Conservation (phyloP, 352 stramenopile species). For the Phytophthora quininea region DNA sequence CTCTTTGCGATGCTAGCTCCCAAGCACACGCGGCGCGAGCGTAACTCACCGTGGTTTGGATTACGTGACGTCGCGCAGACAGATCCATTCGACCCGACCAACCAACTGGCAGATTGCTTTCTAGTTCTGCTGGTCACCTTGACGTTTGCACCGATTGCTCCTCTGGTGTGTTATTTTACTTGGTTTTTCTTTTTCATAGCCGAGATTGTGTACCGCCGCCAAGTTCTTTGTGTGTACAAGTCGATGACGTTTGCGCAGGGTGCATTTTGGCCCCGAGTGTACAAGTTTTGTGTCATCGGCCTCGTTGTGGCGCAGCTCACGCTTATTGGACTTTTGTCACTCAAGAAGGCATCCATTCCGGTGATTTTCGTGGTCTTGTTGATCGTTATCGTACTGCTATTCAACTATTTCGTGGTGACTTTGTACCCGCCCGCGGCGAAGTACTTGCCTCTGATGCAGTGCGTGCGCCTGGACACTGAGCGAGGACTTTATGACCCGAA, state of each 20-base stretch:
- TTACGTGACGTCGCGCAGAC: slow-evolving; percentile 54
- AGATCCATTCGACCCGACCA: slow-evolving; percentile 67
- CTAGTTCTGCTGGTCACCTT: slow-evolving; percentile 76
- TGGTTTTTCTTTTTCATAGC: slow-evolving; percentile 73
- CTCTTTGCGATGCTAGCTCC: slow-evolving; percentile 66
- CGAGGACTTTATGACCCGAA: slow-evolving; percentile 38
- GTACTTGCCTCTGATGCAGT: slow-evolving; percentile 64
- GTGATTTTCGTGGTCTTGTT: slow-evolving; percentile 39
- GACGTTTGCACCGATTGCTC: slow-evolving; percentile 81
- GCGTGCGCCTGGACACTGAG: slow-evolving; percentile 55
- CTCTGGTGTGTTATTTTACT: slow-evolving; percentile 79
- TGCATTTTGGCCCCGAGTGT: slow-evolving; percentile 78
- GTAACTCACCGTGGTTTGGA: slow-evolving; percentile 59
- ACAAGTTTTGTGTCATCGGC: slow-evolving; percentile 76
- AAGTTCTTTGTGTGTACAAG: slow-evolving; percentile 78
- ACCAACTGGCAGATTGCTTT: slow-evolving; percentile 62
- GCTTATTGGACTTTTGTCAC: slow-evolving; percentile 77
- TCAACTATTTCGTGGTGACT: slow-evolving; percentile 61
- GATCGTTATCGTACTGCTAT: slow-evolving; percentile 54
- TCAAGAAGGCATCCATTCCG: slow-evolving; percentile 65
- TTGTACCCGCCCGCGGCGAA: slow-evolving; percentile 68
- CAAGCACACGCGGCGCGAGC: slow-evolving; percentile 65
- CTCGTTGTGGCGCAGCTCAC: slow-evolving; percentile 79
- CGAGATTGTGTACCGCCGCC: slow-evolving; percentile 72
- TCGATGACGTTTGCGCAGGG: slow-evolving; percentile 59